Evolutionary conservation across 331 rosid species (phyloP).

Genomic region (Stylosanthes scabra): DNA sequence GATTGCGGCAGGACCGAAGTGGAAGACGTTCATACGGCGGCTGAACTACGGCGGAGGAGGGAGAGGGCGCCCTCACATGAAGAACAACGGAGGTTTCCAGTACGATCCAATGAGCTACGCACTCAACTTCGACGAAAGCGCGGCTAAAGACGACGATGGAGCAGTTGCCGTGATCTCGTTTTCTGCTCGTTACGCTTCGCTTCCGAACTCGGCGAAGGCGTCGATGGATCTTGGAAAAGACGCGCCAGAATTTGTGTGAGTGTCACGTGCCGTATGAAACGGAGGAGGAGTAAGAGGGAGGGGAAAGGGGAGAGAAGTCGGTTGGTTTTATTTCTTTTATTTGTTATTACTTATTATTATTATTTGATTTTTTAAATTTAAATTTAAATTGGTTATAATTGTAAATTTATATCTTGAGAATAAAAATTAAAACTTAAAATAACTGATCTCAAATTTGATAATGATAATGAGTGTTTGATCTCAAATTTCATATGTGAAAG

Average conservation of each 20-base stretch:
- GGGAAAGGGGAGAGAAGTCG: too few relatives aligned
- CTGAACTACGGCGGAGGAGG: conserved; percentile 38
- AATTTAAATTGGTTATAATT: too few relatives aligned
- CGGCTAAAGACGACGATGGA: conserved; percentile 31
- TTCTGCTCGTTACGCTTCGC: conserved; percentile 64
- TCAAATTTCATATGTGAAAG: too few relatives aligned
- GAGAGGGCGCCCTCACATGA: background rate
- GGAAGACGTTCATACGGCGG: conserved; percentile 80
- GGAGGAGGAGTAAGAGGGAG: background rate
- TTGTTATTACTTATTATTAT: too few relatives aligned
- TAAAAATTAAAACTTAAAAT: too few relatives aligned
- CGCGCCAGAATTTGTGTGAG: conserved; percentile 46
- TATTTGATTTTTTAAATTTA: too few relatives aligned
- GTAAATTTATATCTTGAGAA: too few relatives aligned
- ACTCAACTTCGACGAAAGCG: conserved; percentile 68
- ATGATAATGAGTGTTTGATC: too few relatives aligned
- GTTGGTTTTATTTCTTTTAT: too few relatives aligned
- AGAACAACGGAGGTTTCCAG: conserved; percentile 48
- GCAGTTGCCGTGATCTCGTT: conserved; percentile 37
- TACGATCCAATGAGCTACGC: conserved; percentile 73
- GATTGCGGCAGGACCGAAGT: conserved; percentile 72
- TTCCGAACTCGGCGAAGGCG: conserved; percentile 59
- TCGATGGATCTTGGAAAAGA: conserved; percentile 59
- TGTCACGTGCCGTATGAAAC: background rate
- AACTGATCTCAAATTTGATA: too few relatives aligned